phyloP scores from a whole-genome alignment of 768 basidiomycete species.

The Lyophyllum semitale region DNA sequence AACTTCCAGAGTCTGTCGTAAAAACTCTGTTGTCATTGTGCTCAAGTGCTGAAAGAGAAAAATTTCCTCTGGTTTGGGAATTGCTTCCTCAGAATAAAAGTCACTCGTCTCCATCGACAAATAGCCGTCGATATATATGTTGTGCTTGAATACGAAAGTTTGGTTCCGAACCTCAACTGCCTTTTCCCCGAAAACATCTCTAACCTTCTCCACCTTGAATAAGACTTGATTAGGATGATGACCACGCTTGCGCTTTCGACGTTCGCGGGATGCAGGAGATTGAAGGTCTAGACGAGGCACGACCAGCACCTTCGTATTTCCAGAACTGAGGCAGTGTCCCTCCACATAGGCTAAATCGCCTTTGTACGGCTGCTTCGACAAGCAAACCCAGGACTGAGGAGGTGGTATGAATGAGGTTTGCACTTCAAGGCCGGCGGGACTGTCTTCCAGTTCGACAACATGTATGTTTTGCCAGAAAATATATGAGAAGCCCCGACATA shows the following conservation, averaged over 20 bases:
- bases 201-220: background rate
- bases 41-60: background rate
- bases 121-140: background rate
- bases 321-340: background rate
- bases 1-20: background rate
- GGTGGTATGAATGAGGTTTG: background rate
- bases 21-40: background rate
- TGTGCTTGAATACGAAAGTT: background rate
- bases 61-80: background rate
- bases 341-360: constrained; percentile 4
- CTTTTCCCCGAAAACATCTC: background rate
- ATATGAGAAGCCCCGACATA: background rate
- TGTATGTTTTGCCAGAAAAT: background rate
- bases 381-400: background rate
- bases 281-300: background rate
- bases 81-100: background rate
- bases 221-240: background rate
- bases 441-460: background rate
- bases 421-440: background rate
- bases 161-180: no score
- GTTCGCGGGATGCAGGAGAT: no score
- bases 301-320: background rate
- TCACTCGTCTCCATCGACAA: background rate
- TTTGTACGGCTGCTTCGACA: background rate
- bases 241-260: background rate